phyloP scores from a whole-genome alignment of 768 basidiomycete genomes.

The Pisolithus marmoratus region DNA sequence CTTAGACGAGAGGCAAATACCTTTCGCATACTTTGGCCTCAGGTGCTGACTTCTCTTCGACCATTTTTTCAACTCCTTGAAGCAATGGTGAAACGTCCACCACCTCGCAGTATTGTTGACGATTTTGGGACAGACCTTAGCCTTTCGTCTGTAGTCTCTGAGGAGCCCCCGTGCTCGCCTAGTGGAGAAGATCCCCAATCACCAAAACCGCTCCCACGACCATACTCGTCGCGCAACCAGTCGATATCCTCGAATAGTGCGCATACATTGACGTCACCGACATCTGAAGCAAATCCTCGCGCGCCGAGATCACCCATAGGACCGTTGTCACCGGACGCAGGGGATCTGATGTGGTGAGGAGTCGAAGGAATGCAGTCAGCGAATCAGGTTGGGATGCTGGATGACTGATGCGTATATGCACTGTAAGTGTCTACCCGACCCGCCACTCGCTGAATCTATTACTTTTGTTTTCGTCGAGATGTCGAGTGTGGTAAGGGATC shows the following conservation, averaged over 20 bases:
- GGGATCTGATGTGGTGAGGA: not conserved
- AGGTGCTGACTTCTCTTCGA: not conserved
- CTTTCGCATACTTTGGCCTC: not conserved
- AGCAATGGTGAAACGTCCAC: slow-evolving; percentile 81
- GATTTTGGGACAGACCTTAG: slow-evolving; percentile 44
- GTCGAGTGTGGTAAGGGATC: no score
- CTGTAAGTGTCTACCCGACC: not conserved
- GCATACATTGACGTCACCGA: not conserved
- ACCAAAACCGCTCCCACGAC: slow-evolving; percentile 45
- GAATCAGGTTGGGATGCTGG: not conserved
- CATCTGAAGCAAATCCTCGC: slow-evolving; percentile 21
- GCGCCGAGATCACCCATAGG: slow-evolving; percentile 24
- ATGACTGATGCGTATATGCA: no score
- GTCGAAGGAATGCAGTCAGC: not conserved
- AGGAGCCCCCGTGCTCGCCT: slow-evolving; percentile 15
- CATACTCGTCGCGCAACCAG: slow-evolving; percentile 54
- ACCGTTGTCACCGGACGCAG: slow-evolving; percentile 5
- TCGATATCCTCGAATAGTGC: slow-evolving; percentile 34
- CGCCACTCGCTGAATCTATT: no score
- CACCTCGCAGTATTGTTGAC: slow-evolving; percentile 65
- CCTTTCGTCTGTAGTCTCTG: slow-evolving; percentile 5
- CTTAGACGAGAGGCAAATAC: slow-evolving; percentile 65
- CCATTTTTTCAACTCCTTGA: slow-evolving; percentile 62
- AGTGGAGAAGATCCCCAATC: slow-evolving; percentile 24
- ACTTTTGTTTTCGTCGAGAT: no score